Evolutionary conservation across 371 early-diverging fungal species (phyloP).

Genomic region (Phascolomyces articulosus): DNA sequence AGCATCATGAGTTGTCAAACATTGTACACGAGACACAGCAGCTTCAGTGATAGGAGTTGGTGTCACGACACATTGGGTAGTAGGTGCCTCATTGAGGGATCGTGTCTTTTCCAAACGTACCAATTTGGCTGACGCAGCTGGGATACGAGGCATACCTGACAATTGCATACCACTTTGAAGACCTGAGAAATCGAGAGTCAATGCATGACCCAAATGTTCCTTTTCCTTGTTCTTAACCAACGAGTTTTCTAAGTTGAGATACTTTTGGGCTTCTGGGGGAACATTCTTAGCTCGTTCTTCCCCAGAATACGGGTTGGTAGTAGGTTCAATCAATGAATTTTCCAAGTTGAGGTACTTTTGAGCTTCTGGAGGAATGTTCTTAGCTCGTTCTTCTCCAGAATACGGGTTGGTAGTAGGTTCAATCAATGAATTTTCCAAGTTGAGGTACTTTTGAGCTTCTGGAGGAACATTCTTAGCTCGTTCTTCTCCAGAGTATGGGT

Average conservation of each 20-base stretch:
- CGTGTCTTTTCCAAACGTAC: conserved; percentile 17
- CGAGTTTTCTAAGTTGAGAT: conserved; percentile 28
- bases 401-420: conserved; percentile 23
- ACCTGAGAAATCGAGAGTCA: conserved; percentile 54
- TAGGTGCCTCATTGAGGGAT: conserved; percentile 6
- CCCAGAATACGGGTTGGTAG: conserved; percentile 17
- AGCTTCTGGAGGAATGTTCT: conserved; percentile 14
- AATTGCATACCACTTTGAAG: conserved; percentile 57
- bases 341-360: conserved; percentile 29
- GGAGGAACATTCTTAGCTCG: conserved; percentile 15
- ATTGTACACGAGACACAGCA: conserved; percentile 48
- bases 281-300: conserved; percentile 13
- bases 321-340: conserved; percentile 31
- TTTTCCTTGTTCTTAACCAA: conserved; percentile 21
- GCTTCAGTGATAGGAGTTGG: conserved; percentile 50
- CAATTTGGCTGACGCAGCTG: conserved; percentile 53
- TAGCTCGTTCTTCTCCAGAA: conserved; percentile 11
- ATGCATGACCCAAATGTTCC: conserved; percentile 27
- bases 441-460: conserved; percentile 25
- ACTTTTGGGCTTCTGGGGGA: conserved; percentile 23
- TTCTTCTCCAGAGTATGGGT: conserved; percentile 15
- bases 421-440: conserved; percentile 31
- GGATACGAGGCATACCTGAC: conserved; percentile 67
- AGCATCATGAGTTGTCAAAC: conserved; percentile 62
- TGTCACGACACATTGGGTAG: conserved; percentile 46